Conservation (phyloP, 1,139 yeast genomes). For the Hyphopichia buzzinii region DNA sequence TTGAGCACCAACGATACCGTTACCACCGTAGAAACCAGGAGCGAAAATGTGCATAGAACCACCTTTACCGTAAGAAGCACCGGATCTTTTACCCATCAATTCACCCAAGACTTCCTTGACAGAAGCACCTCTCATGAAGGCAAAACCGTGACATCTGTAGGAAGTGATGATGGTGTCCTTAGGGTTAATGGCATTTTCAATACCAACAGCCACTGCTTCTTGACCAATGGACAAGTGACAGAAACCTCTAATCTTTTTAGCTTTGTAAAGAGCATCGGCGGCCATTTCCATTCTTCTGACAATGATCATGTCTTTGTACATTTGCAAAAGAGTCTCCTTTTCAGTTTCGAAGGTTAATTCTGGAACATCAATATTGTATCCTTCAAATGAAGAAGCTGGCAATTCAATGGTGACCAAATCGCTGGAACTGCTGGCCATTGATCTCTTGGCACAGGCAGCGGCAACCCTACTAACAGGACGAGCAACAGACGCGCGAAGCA, state of each 20-base stretch:
- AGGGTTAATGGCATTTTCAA: slow-evolving; percentile 86
- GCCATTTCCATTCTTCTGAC: slow-evolving; percentile 99
- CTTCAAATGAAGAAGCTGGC: slow-evolving; percentile 80
- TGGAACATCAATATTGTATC: slow-evolving; percentile 78
- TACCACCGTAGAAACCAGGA: slow-evolving; percentile 95
- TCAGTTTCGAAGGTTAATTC: slow-evolving; percentile 70
- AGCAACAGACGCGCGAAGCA: slow-evolving; percentile 7
- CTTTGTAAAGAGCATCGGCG: slow-evolving; percentile 95
- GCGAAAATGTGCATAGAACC: slow-evolving; percentile 99
- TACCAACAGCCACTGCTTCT: slow-evolving; percentile 98
- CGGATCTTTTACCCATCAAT: slow-evolving; percentile 93
- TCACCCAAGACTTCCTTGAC: slow-evolving; percentile 91
- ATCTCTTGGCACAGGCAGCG: slow-evolving; percentile 20
- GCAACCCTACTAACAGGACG: slow-evolving; percentile 8
- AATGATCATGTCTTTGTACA: slow-evolving; percentile 95
- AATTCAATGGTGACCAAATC: slow-evolving; percentile 55
- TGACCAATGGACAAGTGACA: slow-evolving; percentile 99
- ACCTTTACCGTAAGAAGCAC: slow-evolving; percentile 97
- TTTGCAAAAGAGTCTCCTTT: slow-evolving; percentile 75
- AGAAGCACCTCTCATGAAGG: slow-evolving; percentile 92
- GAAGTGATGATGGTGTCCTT: slow-evolving; percentile 91
- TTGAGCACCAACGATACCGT: slow-evolving; percentile 99
- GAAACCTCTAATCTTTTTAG: slow-evolving; percentile 97
- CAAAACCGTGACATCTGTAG: slow-evolving; percentile 98
- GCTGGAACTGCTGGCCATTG: slow-evolving; percentile 33